Percentiles rank a stretch among this genome's conserved stretches.
These are phyloP conservation scores for Magnolia officinalis DNA, from an alignment of 164 flowering plant species.

Conservation along the genomic window DNA sequence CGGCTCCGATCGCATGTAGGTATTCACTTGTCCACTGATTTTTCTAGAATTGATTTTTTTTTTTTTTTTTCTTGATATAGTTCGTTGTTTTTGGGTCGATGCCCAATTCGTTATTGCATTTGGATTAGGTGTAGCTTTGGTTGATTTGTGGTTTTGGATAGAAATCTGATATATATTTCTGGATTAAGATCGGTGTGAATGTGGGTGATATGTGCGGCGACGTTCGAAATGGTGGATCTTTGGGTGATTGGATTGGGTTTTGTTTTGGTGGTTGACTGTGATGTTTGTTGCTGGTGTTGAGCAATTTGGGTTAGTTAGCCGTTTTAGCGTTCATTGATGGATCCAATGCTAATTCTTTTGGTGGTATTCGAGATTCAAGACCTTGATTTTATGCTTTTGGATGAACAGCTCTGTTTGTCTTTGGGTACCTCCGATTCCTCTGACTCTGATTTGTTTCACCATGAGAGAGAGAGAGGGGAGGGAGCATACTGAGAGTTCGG, in stretches of 20 bases:
- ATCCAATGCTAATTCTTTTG: too few species aligned
- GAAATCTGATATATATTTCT: background rate
- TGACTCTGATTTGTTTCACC: too few species aligned
- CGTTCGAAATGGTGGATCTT: background rate
- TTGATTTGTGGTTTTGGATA: background rate
- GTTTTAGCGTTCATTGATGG: too few species aligned
- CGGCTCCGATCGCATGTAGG: conserved; percentile 5
- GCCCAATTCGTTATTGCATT: background rate
- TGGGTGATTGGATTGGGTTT: background rate
- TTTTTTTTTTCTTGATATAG: background rate
- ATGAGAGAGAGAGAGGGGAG: too few species aligned
- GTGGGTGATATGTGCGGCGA: background rate
- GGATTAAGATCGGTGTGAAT: background rate
- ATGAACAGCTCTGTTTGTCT: too few species aligned
- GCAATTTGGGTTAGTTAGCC: background rate
- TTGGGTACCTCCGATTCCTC: too few species aligned
- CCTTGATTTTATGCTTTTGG: too few species aligned
- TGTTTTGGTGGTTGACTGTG: background rate
- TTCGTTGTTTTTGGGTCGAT: background rate
- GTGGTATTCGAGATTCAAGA: too few species aligned
- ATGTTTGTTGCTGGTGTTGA: background rate
- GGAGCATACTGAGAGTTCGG: too few species aligned
- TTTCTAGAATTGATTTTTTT: background rate
- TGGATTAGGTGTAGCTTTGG: background rate
- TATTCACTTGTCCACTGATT: background rate